Percentiles rank a stretch among this genome's conserved stretches.
Evolutionary conservation across 805 yeast species (phyloP).

Genomic region (Cyberlindnera samutprakarnensis): DNA sequence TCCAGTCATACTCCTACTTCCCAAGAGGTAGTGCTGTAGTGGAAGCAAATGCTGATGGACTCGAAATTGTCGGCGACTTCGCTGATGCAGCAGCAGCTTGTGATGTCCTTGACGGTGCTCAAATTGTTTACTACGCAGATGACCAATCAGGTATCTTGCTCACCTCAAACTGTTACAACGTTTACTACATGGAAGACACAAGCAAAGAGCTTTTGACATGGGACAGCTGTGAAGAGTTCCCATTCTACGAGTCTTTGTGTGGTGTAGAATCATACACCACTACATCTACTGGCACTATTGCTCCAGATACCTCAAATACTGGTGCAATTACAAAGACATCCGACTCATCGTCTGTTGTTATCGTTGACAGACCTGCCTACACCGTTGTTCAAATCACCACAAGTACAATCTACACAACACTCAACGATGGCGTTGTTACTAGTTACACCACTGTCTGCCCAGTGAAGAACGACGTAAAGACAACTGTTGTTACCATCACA

Average conservation of each 20-base stretch:
- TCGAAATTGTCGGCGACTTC: constrained; percentile 11
- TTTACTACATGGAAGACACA: constrained; percentile 14
- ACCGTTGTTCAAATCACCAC: constrained; percentile 1
- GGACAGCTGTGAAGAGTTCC: constrained; percentile 20
- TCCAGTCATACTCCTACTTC: constrained; percentile 18
- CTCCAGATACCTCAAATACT: constrained; percentile 1
- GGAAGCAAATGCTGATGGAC: constrained; percentile 8
- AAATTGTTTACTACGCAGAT: constrained; percentile 16
- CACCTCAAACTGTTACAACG: constrained; percentile 19
- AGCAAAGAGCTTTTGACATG: constrained; percentile 12
- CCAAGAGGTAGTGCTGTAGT: constrained; percentile 11
- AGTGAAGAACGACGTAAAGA: not conserved
- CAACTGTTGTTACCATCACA: constrained; percentile 7
- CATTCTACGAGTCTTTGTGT: constrained; percentile 17
- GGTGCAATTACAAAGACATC: constrained; percentile 4
- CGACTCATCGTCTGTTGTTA: not conserved
- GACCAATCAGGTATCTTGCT: constrained; percentile 10
- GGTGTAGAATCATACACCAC: constrained; percentile 3
- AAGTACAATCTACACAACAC: constrained; percentile 3
- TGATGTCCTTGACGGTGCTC: constrained; percentile 11
- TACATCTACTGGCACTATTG: constrained; percentile 5
- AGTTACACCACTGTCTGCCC: constrained; percentile 2
- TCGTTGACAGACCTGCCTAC: constrained; percentile 5
- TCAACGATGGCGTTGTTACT: constrained; percentile 5
- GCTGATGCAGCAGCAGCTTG: constrained; percentile 9